Base-by-base conservation (phyloP, 495 filamentous ascomycete species). In the Tirmania nivea region DNA sequence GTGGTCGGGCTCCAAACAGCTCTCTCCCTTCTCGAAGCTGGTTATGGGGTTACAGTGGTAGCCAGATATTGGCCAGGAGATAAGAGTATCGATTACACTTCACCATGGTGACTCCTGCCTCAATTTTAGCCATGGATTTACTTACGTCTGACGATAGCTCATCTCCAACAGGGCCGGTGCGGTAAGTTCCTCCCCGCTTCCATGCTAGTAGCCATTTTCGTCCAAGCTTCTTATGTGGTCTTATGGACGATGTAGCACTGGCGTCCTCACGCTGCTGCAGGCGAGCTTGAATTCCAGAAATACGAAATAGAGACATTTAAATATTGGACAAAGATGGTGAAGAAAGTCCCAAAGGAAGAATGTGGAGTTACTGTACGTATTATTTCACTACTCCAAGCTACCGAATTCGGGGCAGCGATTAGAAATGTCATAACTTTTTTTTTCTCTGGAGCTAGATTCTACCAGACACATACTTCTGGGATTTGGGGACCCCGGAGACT, bases 1-100 rank as follows among this genome's bases (percentile, higher is more conserved):
- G 67, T 74, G 35, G 71, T 66, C 10, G 72, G 71, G 45, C 64
- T 74, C 2, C 70, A 73, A 55, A 69, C 71, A 3, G 69, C 72
- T 19, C 52, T 70, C 19, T 60, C 56, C 19, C 65, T 74, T 10
- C 68, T 70, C 1, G 60, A 68, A 53, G 62, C 58, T 16, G 67
- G 66, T 3, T 69, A 70, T 48, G 36, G 54, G 3, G 70, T 73
- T 36, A 71, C 68, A 0, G 60, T 74, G 31, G 56, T 73, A 14
- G 71, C 71, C 1, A 62, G 68, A 14, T 55, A 68, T 52, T 63
- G 63, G 35, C 71, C 70, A 1, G 68, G 69, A 34, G 60, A 60
- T 16, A 50, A 56, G 10, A 35, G 53, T 49, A 57, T 64, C 9
- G 21, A 54, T 8, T 64, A 64, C 55, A 54, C 61, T 21, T 64